Evolutionary conservation across 2,329 filamentous ascomycete species (phyloP), one percentile per base, ranked within the genome.

Genomic region (Aspergillus puulaauensis): DNA sequence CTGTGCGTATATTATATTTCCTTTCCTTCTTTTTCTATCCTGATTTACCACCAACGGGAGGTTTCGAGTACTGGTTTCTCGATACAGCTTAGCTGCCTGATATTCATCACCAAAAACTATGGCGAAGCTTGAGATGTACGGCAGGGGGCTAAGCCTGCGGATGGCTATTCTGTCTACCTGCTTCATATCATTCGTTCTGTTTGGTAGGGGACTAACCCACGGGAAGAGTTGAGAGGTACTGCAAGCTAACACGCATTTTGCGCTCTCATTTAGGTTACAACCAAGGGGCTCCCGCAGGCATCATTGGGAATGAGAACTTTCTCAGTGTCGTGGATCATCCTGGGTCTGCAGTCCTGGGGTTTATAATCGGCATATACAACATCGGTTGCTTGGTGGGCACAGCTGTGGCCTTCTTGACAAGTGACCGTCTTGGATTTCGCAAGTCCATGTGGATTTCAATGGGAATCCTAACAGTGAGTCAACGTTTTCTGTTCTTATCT

Each of bases 231-330:
- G 41, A 52, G 41, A 52, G 35, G 21, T 48, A n/a, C 50, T 40
- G 46, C 43, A 43, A 31, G 33, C 58, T 64, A 44, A 62, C 56
- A 23, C 43, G 40, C 24, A 44, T 11, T 54, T 40, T 48, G 41
- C 21, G 33, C 21, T 21, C n/a, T 33, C 39, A 8, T 57, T 33
- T 54, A 71, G 79, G 78, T 2, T 82, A 82, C 45, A 80, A 82
- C 31, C 79, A 82, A 61, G 79, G 79, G 43, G 77, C 80, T 0
- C 80, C 81, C 59, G 75, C 77, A 3, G 78, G 78, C 11, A 78
- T 82, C 15, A 70, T 82, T 9, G 73, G 77, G 9, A 80, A 77
- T 37, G 63, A 75, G 14, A 73, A 82, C 50, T 82, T 77, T 61
- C 68, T 81, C 4, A 56, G 68, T 3, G 68, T 73, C 2, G 77